Evolutionary conservation across 75 land plant genomes (phyloP), one percentile per base, ranked within the genome.

Genomic region (Cunninghamia lanceolata): DNA sequence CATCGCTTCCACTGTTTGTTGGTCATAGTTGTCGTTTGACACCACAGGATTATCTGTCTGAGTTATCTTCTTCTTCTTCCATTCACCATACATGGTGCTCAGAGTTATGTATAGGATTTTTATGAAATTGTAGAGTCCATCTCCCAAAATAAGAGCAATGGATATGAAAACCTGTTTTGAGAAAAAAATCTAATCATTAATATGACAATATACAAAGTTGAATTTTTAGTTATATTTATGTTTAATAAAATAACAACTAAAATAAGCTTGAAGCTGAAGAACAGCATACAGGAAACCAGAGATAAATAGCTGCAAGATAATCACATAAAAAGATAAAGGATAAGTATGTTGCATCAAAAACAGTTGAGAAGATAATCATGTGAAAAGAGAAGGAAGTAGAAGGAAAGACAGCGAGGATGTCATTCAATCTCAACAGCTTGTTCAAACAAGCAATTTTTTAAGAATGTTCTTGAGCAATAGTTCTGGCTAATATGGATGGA

Each of bases 81-180:
- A 34, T 52, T 56, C 30, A 36, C 14, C 43, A 35, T 86, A 86
- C 19, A 86, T 70, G 9, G 28, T 88, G 25, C 39, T 86, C 36
- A 88, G 17, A 45, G 81, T 73, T 28, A 88, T 86, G 82, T 42
- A 87, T 32, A 73, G 14, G 38, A 88, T 86, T 43, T 88, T 88
- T 25, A 75, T 34, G 34, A 88, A 73, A 46, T 86, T 88, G 82
- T 88, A 88, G 17, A 88, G 6, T 21, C 88, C 88, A 47, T 88
- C 88, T 3, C 88, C 88, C n/a, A 88, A 76, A 43, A 87, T 87
- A 46, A 88, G 52, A 47, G 88, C 88, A 66, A 88, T 88, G 30
- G 88, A 32, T 17, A 88, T 15, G 34, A 88, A 88, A 19, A 88
- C 87, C 87, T 86, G 75, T 21, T 3, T 63, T 6, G 17, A 6